Evolutionary conservation across 495 filamentous ascomycete species (phyloP).

Genomic region (Penicillium pulvis): DNA sequence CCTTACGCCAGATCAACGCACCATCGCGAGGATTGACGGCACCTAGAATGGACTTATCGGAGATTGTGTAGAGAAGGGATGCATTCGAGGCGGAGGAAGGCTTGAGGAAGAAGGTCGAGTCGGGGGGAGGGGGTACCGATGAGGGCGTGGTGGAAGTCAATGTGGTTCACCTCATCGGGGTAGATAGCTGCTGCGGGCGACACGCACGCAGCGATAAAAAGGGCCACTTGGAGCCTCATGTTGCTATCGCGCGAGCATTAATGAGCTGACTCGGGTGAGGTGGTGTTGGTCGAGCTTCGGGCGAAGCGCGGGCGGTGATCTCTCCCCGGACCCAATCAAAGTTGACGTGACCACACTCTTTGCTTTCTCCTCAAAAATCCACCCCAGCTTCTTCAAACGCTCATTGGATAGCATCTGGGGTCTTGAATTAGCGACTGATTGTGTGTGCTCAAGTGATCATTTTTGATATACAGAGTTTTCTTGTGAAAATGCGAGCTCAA

Average conservation of each 20-base stretch:
- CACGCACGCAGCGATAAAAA: conserved; percentile 44
- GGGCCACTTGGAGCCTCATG: conserved; percentile 51
- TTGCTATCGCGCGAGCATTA: conserved; percentile 38
- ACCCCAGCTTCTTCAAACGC: no score
- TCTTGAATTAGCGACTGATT: no score
- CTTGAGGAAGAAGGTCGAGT: conserved; percentile 92
- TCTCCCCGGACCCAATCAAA: conserved; percentile 9
- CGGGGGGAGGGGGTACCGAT: conserved; percentile 75
- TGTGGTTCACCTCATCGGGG: conserved; percentile 84
- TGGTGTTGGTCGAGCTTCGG: conserved; percentile 13
- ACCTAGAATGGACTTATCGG: conserved; percentile 76
- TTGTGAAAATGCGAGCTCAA: no score
- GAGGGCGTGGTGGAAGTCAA: conserved; percentile 92
- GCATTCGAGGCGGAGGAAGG: conserved; percentile 79
- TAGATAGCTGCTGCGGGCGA: conserved; percentile 66
- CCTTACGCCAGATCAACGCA: conserved; percentile 81
- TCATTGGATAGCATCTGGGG: no score
- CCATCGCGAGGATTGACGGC: conserved; percentile 90
- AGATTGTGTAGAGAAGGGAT: conserved; percentile 87
- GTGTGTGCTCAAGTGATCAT: no score
- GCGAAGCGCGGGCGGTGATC: conserved; percentile 14
- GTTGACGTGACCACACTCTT: not conserved
- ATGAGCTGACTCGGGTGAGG: conserved; percentile 15
- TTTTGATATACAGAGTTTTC: no score
- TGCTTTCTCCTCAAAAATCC: not conserved